Evolutionary conservation across 2,329 filamentous ascomycete species (phyloP).

Genomic region (Aspergillus intermedius): DNA sequence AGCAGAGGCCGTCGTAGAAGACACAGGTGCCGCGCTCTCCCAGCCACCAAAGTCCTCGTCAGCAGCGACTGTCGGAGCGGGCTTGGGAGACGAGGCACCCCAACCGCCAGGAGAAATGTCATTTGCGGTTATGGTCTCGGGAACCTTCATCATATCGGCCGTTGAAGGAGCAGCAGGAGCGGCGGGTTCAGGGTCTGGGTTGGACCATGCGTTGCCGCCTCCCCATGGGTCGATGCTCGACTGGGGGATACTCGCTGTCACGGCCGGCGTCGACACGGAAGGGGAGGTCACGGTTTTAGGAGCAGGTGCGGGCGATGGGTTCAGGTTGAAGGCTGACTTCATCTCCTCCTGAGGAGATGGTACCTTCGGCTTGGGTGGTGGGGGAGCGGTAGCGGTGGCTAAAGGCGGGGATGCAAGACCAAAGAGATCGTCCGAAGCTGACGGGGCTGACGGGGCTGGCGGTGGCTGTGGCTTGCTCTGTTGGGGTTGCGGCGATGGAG

Average conservation of each 20-base stretch:
- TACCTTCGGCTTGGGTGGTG: slow-evolving; percentile 35
- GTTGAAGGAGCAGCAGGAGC: slow-evolving; percentile 28
- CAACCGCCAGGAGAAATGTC: slow-evolving; percentile 62
- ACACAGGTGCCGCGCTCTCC: slow-evolving; percentile 64
- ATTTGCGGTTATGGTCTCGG: slow-evolving; percentile 46
- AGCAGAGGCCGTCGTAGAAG: slow-evolving; percentile 28
- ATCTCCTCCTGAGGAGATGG: slow-evolving; percentile 34
- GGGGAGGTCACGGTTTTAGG: slow-evolving; percentile 35
- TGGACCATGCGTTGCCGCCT: slow-evolving; percentile 69
- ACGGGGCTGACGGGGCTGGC: slow-evolving; percentile 43
- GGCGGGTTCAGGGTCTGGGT: slow-evolving; percentile 52
- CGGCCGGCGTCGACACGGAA: slow-evolving; percentile 39
- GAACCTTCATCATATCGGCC: slow-evolving; percentile 34
- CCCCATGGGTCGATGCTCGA: slow-evolving; percentile 70
- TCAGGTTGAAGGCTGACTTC: slow-evolving; percentile 74
- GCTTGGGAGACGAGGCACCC: slow-evolving; percentile 33
- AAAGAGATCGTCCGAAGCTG: slow-evolving; percentile 71
- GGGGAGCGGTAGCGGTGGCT: slow-evolving; percentile 34
- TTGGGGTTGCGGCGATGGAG: slow-evolving; percentile 37
- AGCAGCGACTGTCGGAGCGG: slow-evolving; percentile 62
- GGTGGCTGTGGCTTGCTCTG: slow-evolving; percentile 34
- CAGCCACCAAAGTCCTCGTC: slow-evolving; percentile 97
- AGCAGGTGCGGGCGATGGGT: slow-evolving; percentile 37
- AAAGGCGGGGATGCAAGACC: slow-evolving; percentile 57
- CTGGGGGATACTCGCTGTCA: slow-evolving; percentile 30